phyloP scores from a whole-genome alignment of 1,139 yeast genomes.

The Tardiomyces depauwii region DNA sequence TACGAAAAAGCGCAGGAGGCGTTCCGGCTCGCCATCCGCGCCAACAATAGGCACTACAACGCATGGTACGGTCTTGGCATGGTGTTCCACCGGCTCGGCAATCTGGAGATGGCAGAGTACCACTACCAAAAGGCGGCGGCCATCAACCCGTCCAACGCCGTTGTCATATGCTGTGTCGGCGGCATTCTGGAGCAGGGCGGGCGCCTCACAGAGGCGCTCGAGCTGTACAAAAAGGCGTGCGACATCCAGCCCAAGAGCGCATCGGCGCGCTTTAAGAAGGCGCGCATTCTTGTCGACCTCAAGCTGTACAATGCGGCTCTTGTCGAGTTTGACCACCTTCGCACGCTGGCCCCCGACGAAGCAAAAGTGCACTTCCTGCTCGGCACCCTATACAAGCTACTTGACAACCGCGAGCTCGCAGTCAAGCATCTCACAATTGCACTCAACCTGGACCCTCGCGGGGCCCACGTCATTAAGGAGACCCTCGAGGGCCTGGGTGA shows the following conservation, averaged over 20 bases:
- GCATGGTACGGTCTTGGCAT: conserved; percentile 95
- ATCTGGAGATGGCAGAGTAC: conserved; percentile 69
- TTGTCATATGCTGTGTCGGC: conserved; percentile 87
- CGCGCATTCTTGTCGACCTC: conserved; percentile 65
- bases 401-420: conserved; percentile 67
- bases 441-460: conserved; percentile 85
- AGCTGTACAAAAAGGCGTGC: conserved; percentile 76
- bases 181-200: conserved; percentile 79
- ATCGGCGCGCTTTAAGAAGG: conserved; percentile 80
- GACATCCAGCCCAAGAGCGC: conserved; percentile 80
- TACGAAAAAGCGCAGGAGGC: conserved; percentile 82
- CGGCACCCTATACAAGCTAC: conserved; percentile 76
- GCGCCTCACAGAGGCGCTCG: conserved; percentile 58
- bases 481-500: conserved; percentile 45
- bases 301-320: conserved; percentile 65
- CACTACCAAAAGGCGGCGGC: conserved; percentile 82
- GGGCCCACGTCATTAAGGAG: conserved; percentile 75
- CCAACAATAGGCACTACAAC: conserved; percentile 80
- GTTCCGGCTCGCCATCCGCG: conserved; percentile 65
- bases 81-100: conserved; percentile 84
- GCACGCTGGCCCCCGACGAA: conserved; percentile 80
- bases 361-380: conserved; percentile 84
- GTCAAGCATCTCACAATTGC: conserved; percentile 84
- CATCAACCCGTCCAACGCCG: conserved; percentile 84
- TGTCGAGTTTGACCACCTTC: conserved; percentile 59